Conservation (phyloP, 768 basidiomycete genomes). For the Tephrocybe sp. region DNA sequence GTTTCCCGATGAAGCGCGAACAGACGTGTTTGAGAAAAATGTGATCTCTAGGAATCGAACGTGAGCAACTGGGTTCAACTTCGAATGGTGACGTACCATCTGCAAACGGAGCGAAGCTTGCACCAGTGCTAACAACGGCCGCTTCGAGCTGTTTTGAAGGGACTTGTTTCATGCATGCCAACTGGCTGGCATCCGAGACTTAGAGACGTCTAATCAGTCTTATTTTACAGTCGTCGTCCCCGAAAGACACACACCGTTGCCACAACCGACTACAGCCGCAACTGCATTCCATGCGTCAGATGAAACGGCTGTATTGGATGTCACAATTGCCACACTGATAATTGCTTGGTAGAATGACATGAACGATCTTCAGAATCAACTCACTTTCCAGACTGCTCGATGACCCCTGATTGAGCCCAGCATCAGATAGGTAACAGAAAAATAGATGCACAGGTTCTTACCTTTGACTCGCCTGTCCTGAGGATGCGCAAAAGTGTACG, state of each 20-base stretch:
- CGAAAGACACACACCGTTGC: slow-evolving; percentile 20
- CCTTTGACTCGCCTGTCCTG: slow-evolving; percentile 23
- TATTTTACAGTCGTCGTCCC: not conserved
- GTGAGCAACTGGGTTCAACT: not conserved
- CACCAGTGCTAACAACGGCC: slow-evolving; percentile 23
- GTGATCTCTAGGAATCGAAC: slow-evolving; percentile 22
- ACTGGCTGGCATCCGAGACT: slow-evolving; percentile 25
- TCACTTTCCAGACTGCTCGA: slow-evolving; percentile 9
- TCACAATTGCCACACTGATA: too few relatives aligned
- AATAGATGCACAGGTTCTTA: slow-evolving; percentile 18
- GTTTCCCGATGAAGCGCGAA: slow-evolving; percentile 12
- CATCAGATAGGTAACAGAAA: not conserved
- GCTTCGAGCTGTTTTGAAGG: slow-evolving; percentile 25
- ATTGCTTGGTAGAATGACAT: too few relatives aligned
- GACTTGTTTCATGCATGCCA: slow-evolving; percentile 31
- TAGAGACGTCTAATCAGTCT: not conserved
- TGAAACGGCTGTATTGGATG: too few relatives aligned
- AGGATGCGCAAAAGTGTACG: slow-evolving; percentile 20
- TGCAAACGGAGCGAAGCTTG: slow-evolving; percentile 22
- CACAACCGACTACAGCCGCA: slow-evolving; percentile 28
- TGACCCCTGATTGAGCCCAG: slow-evolving; percentile 18
- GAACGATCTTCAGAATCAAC: too few relatives aligned
- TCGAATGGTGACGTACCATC: slow-evolving; percentile 24
- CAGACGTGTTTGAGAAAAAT: slow-evolving; percentile 25
- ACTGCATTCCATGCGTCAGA: slow-evolving; percentile 8